Percentiles rank a stretch among this genome's conserved stretches.
Conservation (phyloP, 768 basidiomycete species). For the Boletus speciosus region DNA sequence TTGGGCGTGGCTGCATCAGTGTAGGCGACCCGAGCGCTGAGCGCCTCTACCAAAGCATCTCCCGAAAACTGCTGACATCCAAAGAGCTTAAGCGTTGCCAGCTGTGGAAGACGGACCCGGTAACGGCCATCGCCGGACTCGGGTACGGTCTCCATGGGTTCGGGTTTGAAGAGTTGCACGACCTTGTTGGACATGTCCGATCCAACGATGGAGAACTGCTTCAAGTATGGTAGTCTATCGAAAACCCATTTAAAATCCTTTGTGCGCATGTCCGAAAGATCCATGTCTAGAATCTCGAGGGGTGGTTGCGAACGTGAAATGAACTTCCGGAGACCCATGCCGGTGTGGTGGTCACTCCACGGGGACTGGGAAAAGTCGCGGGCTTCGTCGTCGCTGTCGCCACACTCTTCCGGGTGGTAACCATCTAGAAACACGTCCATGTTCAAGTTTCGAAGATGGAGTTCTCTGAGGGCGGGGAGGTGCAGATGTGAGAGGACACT, state of each 20-base stretch:
- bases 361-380: conserved; percentile 73
- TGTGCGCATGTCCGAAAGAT: conserved; percentile 79
- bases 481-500: conserved; percentile 62
- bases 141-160: conserved; percentile 2
- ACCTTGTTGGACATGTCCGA: conserved; percentile 81
- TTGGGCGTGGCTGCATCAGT: conserved; percentile 32
- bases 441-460: conserved; percentile 66
- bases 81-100: conserved; percentile 50
- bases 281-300: conserved; percentile 67
- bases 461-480: conserved; percentile 54
- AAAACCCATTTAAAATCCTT: conserved; percentile 76
- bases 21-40: conserved; percentile 45
- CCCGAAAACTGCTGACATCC: conserved; percentile 66
- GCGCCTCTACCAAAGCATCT: conserved; percentile 49
- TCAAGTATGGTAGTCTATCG: conserved; percentile 47
- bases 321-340: conserved; percentile 72
- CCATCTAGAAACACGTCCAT: conserved; percentile 44
- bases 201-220: conserved; percentile 69
- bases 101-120: conserved; percentile 51
- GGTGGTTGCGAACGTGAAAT: conserved; percentile 61
- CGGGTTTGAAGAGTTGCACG: conserved; percentile 54
- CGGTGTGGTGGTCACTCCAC: conserved; percentile 72
- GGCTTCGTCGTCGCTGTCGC: conserved; percentile 75
- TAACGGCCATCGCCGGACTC: conserved; percentile 15
- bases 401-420: conserved; percentile 45